phyloP scores from a whole-genome alignment of 1,139 yeast genomes.

The Pichia sp. region DNA sequence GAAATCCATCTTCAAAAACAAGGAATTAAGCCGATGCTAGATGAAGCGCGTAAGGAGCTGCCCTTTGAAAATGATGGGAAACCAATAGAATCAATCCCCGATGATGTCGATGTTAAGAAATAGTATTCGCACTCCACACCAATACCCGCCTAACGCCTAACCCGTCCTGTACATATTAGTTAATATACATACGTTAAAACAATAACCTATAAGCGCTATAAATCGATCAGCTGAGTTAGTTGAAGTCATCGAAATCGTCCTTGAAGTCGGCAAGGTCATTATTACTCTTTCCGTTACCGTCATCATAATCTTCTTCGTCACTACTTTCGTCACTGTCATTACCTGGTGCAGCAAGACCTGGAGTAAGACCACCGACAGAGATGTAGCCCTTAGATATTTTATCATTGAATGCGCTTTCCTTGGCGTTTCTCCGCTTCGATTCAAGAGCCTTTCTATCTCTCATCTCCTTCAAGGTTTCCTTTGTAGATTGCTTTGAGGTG shows the following conservation, averaged over 20 bases:
- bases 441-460: slow-evolving; percentile 6
- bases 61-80: slow-evolving; percentile 70
- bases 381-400: slow-evolving; percentile 38
- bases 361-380: slow-evolving; percentile 69
- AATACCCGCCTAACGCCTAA: too few species aligned
- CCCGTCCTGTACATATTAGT: too few species aligned
- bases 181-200: too few species aligned
- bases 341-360: slow-evolving; percentile 89
- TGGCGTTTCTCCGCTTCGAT: slow-evolving; percentile 25
- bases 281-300: slow-evolving; percentile 8
- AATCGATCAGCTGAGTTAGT: too few species aligned
- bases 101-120: too few species aligned
- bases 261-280: slow-evolving; percentile 12
- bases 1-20: slow-evolving; percentile 63
- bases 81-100: too few species aligned
- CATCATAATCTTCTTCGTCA: slow-evolving; percentile 11
- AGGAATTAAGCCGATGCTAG: slow-evolving; percentile 78
- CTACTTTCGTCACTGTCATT: slow-evolving; percentile 25
- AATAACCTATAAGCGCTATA: too few species aligned
- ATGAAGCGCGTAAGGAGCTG: slow-evolving; percentile 86
- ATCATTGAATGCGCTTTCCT: slow-evolving; percentile 30
- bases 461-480: slow-evolving; percentile 5
- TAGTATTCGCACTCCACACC: too few species aligned
- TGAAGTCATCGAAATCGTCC: slow-evolving; percentile 25
- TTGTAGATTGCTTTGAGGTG: slow-evolving; percentile 5